Evolutionary conservation across 352 stramenopile species (phyloP).

Genomic region (Pythium guiyangense): DNA sequence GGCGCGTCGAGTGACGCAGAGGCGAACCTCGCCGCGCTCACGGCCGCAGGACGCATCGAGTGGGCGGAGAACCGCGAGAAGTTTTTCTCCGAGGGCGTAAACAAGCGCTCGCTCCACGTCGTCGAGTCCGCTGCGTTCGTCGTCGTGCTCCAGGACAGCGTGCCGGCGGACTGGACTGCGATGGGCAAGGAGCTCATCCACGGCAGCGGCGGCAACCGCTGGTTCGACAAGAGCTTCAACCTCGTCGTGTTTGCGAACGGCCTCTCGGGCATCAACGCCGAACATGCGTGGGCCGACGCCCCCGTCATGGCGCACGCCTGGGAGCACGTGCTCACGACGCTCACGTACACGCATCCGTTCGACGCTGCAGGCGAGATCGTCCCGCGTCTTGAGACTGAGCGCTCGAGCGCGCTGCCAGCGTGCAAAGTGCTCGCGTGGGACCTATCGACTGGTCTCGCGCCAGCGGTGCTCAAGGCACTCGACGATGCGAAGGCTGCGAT

Average conservation of each 20-base stretch:
- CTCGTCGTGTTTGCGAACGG: slow-evolving; percentile 94
- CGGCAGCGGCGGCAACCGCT: slow-evolving; percentile 90
- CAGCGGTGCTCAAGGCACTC: slow-evolving; percentile 55
- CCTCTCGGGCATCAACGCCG: slow-evolving; percentile 92
- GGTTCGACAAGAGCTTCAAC: slow-evolving; percentile 98
- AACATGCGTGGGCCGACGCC: slow-evolving; percentile 93
- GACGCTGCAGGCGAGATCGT: slow-evolving; percentile 44
- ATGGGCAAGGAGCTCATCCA: slow-evolving; percentile 82
- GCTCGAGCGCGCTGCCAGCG: slow-evolving; percentile 34
- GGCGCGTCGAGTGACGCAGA: slow-evolving; percentile 29
- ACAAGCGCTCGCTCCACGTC: slow-evolving; percentile 74
- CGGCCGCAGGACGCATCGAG: slow-evolving; percentile 73
- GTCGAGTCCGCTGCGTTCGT: slow-evolving; percentile 82
- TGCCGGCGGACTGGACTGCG: slow-evolving; percentile 49
- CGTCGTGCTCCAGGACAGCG: slow-evolving; percentile 63
- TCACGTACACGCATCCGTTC: slow-evolving; percentile 51
- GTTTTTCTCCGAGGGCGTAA: slow-evolving; percentile 85
- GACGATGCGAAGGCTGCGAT: slow-evolving; percentile 59
- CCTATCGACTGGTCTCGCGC: slow-evolving; percentile 45
- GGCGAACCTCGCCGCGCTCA: slow-evolving; percentile 71
- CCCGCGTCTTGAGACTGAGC: slow-evolving; percentile 40
- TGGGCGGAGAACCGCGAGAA: slow-evolving; percentile 87
- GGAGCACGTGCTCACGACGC: slow-evolving; percentile 69
- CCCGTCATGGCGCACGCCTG: slow-evolving; percentile 84
- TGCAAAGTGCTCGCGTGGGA: slow-evolving; percentile 63